phyloP scores from a whole-genome alignment of 495 filamentous ascomycete genomes.

The Aspergillus diversus region DNA sequence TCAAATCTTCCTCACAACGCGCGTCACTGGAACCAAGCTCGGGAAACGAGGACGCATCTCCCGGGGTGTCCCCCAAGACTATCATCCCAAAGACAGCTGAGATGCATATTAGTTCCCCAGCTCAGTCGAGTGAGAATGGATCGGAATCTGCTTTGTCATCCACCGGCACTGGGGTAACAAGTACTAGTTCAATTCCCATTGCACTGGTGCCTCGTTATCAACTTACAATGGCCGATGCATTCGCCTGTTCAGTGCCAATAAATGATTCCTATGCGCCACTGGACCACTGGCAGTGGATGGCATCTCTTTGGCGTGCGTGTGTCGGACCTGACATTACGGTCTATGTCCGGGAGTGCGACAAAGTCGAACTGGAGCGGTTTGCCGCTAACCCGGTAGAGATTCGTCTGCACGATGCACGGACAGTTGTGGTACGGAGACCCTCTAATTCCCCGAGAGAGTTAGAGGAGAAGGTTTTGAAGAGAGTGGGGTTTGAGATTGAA shows the following conservation, averaged over 20 bases:
- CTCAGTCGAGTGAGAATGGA: slow-evolving; percentile 33
- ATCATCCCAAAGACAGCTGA: slow-evolving; percentile 40
- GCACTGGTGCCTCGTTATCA: slow-evolving; percentile 76
- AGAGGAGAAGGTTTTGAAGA: slow-evolving; percentile 68
- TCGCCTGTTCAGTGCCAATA: slow-evolving; percentile 72
- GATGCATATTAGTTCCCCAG: slow-evolving; percentile 36
- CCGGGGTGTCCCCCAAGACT: slow-evolving; percentile 39
- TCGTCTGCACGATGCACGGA: slow-evolving; percentile 53
- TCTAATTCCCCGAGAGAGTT: slow-evolving; percentile 42
- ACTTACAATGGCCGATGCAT: slow-evolving; percentile 74
- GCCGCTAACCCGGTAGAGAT: slow-evolving; percentile 55
- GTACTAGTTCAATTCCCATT: slow-evolving; percentile 55
- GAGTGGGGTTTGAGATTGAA: slow-evolving; percentile 80
- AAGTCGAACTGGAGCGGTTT: slow-evolving; percentile 49
- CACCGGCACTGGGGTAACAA: slow-evolving; percentile 19
- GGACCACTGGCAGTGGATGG: slow-evolving; percentile 99
- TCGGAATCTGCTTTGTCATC: slow-evolving; percentile 33
- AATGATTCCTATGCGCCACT: slow-evolving; percentile 75
- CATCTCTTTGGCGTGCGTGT: slow-evolving; percentile 88
- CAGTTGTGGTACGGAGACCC: slow-evolving; percentile 61
- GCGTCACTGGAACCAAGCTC: slow-evolving; percentile 21
- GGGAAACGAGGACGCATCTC: slow-evolving; percentile 26
- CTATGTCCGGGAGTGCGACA: slow-evolving; percentile 51
- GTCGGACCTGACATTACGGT: slow-evolving; percentile 87
- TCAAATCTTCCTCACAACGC: slow-evolving; percentile 45